These are phyloP conservation scores for Candida golubevii DNA, from an alignment of 805 yeast species.

Conservation along the genomic window DNA sequence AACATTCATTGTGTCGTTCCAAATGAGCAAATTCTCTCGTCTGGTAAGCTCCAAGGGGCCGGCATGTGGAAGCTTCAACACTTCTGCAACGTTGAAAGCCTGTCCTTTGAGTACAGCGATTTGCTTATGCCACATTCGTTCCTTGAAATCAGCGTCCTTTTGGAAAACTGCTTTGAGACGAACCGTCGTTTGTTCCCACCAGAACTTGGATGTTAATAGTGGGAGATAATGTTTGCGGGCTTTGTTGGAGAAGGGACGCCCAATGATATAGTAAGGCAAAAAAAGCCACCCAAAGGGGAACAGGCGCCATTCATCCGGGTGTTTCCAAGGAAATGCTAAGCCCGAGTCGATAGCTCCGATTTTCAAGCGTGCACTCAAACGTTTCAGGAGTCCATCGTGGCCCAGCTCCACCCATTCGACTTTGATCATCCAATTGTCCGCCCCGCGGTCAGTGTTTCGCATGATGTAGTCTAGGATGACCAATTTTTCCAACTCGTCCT, in stretches of 20 bases:
- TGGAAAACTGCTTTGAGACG: conserved; percentile 47
- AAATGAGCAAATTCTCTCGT: conserved; percentile 50
- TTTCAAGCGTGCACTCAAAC: conserved; percentile 25
- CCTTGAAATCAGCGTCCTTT: conserved; percentile 58
- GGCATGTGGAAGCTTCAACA: conserved; percentile 50
- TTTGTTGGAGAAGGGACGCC: conserved; percentile 57
- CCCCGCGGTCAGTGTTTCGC: conserved; percentile 70
- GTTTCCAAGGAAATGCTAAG: conserved; percentile 74
- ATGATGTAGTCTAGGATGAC: conserved; percentile 69
- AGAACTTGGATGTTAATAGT: conserved; percentile 51
- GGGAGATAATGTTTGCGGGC: conserved; percentile 57
- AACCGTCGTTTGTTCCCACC: conserved; percentile 66
- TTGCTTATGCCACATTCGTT: conserved; percentile 63
- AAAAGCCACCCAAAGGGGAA: conserved; percentile 79
- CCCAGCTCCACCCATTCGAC: conserved; percentile 38
- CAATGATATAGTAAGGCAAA: conserved; percentile 58
- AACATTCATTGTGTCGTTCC: conserved; percentile 59
- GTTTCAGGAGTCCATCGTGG: conserved; percentile 6
- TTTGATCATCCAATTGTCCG: conserved; percentile 76
- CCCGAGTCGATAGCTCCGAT: conserved; percentile 78
- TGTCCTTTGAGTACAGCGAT: conserved; percentile 73
- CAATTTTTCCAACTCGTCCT: conserved; percentile 61
- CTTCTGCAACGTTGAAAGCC: conserved; percentile 70
- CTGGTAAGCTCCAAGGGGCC: conserved; percentile 68
- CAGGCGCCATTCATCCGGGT: conserved; percentile 77